Base-by-base conservation (phyloP, 192 early-diverging fungal genomes). In the Cetraspora pellucida region DNA sequence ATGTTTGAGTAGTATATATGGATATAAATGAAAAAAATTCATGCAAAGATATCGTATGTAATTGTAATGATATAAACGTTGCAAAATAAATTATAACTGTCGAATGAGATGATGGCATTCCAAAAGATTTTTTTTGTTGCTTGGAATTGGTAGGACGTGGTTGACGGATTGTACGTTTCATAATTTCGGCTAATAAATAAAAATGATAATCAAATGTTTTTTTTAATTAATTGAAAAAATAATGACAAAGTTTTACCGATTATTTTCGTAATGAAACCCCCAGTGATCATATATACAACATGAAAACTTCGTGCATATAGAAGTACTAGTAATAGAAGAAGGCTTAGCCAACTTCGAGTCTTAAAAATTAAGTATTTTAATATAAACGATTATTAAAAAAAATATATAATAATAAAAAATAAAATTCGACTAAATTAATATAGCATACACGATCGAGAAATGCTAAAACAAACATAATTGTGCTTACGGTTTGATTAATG, bases 51-150 rank as follows among this genome's bases (percentile, higher is more conserved):
- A 31, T 25, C 19, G 63, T 13, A 54, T 55, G 50, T 31, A 76
- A 23, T 37, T 66, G 64, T n/a, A 76, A 44, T 0, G 63, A 30
- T 64, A 76, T 66, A 37, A 44, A 76, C 14, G 49, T 66, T 3
- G 63, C 74, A 66, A 76, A 76, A 44, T 49, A 76, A n/a, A 76
- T 76, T 50, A 17, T 66, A 3, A 44, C 44, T 3, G 74, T 14
- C 17, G 74, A 76, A 76, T 76, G 74, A 8, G 59, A 21, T 30
- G 74, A 76, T 23, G 74, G 74, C 74, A 76, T 76, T 64, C 74
- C 74, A 66, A 55, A 76, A 31, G 47, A 25, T 17, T 47, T 43
- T 74, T 13, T 45, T 74, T 60, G 8, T 60, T 25, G 59, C 44
- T 2, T 37, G 13, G n/a, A 25, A 10, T 21, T 25, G 17, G 8